These are phyloP conservation scores for Xerocomus spinulosus DNA, from an alignment of 768 basidiomycete genomes.

Conservation along the genomic window DNA sequence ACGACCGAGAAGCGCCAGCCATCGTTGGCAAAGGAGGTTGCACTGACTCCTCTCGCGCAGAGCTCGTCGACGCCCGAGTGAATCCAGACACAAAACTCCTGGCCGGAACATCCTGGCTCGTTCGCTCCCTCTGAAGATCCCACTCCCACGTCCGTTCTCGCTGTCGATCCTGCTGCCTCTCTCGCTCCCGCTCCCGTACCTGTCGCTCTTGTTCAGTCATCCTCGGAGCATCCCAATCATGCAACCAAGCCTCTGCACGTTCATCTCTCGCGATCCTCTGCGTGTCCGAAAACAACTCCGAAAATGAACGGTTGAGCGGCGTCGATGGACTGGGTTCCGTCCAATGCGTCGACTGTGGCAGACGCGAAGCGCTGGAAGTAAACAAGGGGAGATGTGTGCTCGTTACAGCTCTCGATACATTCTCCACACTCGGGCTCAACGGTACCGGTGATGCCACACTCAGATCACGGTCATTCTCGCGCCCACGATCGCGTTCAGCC, in stretches of 20 bases:
- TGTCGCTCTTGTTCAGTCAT: constrained; percentile 9
- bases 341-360: constrained; percentile 2
- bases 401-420: constrained; percentile 5
- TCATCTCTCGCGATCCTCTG: constrained; percentile 7
- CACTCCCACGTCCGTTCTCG: constrained; percentile 19
- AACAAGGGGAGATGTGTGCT: constrained; percentile 9
- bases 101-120: constrained; percentile 13
- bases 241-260: constrained; percentile 9
- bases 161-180: constrained; percentile 11
- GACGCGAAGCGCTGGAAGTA: not conserved
- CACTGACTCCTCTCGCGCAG: constrained; percentile 16
- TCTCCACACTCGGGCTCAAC: constrained; percentile 14
- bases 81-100: constrained; percentile 12
- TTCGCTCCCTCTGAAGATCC: constrained; percentile 15
- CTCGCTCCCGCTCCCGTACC: constrained; percentile 4
- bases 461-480: constrained; percentile 8
- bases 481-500: constrained; percentile 16
- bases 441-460: constrained; percentile 12
- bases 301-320: constrained; percentile 20
- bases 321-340: constrained; percentile 5
- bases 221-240: constrained; percentile 18
- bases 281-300: constrained; percentile 20
- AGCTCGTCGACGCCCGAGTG: constrained; percentile 13
- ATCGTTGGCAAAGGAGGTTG: not conserved
- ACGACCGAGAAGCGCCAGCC: constrained; percentile 2